A percentile compares a stretch with the other conserved stretches of the same genome.
These are phyloP conservation scores for Elongisporangium undulatum DNA, from an alignment of 352 stramenopile genomes.

Conservation along the genomic window DNA sequence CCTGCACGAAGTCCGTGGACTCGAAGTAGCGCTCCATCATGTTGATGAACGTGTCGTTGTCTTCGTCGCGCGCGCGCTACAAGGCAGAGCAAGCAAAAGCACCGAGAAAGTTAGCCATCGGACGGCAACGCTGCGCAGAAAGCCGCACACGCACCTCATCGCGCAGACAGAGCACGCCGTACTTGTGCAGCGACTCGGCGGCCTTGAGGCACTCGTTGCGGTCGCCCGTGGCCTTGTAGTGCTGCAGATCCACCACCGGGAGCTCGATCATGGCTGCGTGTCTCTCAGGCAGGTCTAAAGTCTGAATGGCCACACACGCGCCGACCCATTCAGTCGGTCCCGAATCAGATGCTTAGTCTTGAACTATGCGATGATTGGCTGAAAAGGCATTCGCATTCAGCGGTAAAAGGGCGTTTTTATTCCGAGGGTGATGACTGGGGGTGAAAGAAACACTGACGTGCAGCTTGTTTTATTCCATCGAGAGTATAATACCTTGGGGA, in stretches of 20 bases:
- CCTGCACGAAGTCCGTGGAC: constrained; percentile 79
- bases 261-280: constrained; percentile 58
- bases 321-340: neutral
- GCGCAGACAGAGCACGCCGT: constrained; percentile 78
- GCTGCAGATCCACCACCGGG: constrained; percentile 75
- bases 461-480: neutral
- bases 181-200: constrained; percentile 81
- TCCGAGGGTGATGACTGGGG: neutral
- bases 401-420: neutral
- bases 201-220: constrained; percentile 66
- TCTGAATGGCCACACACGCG: constrained; percentile 3
- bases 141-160: constrained; percentile 39
- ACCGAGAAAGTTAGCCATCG: neutral
- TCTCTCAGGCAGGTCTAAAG: constrained; percentile 7
- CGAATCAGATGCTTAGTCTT: neutral
- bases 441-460: neutral
- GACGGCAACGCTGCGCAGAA: neutral
- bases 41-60: constrained; percentile 87
- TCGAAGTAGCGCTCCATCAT: constrained; percentile 94
- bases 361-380: neutral
- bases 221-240: constrained; percentile 73
- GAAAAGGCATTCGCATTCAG: neutral
- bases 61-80: constrained; percentile 55
- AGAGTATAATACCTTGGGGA: neutral
- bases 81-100: constrained; percentile 3